Evolutionary conservation across 73 alveolate species (phyloP), one percentile per base, ranked within the genome.

Genomic region (Paramecium bursaria): DNA sequence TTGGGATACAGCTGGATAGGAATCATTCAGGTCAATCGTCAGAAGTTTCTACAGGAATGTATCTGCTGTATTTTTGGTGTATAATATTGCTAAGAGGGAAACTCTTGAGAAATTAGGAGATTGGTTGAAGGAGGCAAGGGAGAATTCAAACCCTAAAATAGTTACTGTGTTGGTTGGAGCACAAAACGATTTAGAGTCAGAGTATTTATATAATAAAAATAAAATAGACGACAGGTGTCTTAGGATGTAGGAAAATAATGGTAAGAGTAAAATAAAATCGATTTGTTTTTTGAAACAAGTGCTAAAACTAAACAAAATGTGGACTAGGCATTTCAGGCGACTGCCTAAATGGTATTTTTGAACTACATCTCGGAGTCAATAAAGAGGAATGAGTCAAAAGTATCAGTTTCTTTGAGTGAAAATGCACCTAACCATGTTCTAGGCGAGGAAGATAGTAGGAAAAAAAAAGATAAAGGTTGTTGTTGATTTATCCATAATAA

Each of bases 1-100:
- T 13, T 92, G 98, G 96, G 98, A 92, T 48, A 92, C 96, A n/a
- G 98, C 98, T 53, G 98, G 98, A 15, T 92, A 93, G 55, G 98
- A 94, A 82, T 90, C 96, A 46, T 97, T 94, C 88, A 87, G 97
- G 86, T 88, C 97, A 4, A 93, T 97, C 42, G 96, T 97, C 4
- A 90, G 96, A 87, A 86, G 94, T 48, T 97, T 95, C 88, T 97
- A 97, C 75, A 90, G 95, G 86, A 95, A 95, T 46, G 95, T 99
- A 19, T 93, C 95, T 25, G 92, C 97, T 54, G 99, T 96, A 17
- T 91, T 97, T 52, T 88, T 97, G 50, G 97, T 94, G 4, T 96
- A 96, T 86, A 94, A 93, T 46, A 91, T 96, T 10, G 88, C 95
- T 4, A 95, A 46, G 89, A 55, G 87, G 48, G 91, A 87, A 7